Evolutionary conservation across 2,329 filamentous ascomycete genomes (phyloP).

Genomic region (Trichoderma pleuroti): DNA sequence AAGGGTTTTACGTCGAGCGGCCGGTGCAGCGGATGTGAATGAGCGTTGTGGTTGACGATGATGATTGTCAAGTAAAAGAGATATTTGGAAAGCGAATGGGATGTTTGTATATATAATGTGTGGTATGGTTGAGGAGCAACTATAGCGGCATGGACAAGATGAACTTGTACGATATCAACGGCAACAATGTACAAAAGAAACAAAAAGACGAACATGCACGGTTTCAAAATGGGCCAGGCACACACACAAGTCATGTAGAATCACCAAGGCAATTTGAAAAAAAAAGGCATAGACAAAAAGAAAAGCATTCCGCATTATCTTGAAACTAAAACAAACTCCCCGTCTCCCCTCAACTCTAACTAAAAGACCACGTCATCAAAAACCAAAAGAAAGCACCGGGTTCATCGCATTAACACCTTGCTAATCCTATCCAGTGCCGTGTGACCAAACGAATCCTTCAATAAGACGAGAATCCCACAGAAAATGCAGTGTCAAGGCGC

Average conservation of each 20-base stretch:
- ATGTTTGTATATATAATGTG: not conserved
- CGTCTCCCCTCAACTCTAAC: not conserved
- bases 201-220: not conserved
- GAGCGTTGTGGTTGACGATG: not conserved
- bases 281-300: not conserved
- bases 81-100: not conserved
- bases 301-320: not conserved
- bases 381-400: not conserved
- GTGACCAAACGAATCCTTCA: constrained; percentile 5
- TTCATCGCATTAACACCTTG: constrained; percentile 9
- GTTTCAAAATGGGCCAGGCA: not conserved
- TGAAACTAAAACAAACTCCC: not conserved
- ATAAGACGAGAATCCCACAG: not conserved
- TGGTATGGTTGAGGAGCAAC: not conserved
- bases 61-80: not conserved
- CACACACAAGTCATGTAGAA: not conserved
- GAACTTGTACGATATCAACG: constrained; percentile 33
- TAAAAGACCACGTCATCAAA: not conserved
- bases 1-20: constrained; percentile 77
- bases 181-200: constrained; percentile 13
- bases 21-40: constrained; percentile 30
- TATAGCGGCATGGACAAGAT: not conserved
- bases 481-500: not conserved
- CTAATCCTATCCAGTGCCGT: constrained; percentile 11
- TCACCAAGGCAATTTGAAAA: not conserved